Percentiles rank a stretch among this genome's conserved stretches.
Evolutionary conservation across 78 protist species (phyloP).

Genomic region (Monocercomonoides exilis): DNA sequence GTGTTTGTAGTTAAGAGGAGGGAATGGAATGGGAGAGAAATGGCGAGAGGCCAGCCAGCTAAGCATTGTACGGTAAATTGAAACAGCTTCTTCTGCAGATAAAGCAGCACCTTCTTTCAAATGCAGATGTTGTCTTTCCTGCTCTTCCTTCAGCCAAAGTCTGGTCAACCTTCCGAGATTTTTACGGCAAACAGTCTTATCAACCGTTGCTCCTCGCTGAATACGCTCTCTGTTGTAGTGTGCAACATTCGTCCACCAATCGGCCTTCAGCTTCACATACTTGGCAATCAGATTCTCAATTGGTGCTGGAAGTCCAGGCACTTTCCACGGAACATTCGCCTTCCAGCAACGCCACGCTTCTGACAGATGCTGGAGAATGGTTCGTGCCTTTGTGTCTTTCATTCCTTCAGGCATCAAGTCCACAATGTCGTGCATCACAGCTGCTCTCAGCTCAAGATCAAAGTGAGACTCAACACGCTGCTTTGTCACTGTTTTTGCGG

Average conservation of each 20-base stretch:
- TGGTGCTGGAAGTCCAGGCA: conserved; percentile 96
- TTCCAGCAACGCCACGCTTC: conserved; percentile 99
- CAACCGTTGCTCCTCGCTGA: conserved; percentile 94
- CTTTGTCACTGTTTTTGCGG: conserved; percentile 93
- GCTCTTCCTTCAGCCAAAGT: conserved; percentile 94
- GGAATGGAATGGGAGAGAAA: conserved; percentile 97
- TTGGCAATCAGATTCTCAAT: conserved; percentile 94
- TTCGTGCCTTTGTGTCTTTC: conserved; percentile 76
- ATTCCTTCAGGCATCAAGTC: conserved; percentile 99
- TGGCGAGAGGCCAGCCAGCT: conserved; percentile 92
- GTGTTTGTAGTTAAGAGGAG: conserved; percentile 93
- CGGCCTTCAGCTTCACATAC: conserved; percentile 97
- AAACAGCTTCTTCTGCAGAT: conserved; percentile 91
- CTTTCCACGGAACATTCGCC: conserved; percentile 99
- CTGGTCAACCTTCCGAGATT: conserved; percentile 98
- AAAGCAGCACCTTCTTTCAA: conserved; percentile 95
- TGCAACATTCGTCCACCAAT: conserved; percentile 97
- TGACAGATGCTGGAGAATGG: conserved; percentile 84
- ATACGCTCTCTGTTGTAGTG: conserved; percentile 98
- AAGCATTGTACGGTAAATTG: conserved; percentile 91
- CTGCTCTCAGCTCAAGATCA: conserved; percentile 93
- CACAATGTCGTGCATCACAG: conserved; percentile 93
- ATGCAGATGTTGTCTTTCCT: conserved; percentile 76
- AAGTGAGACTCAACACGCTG: conserved; percentile 97
- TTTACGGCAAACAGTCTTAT: conserved; percentile 93